Conservation (phyloP, 768 basidiomycete genomes). For the Trametopsis cervina region DNA sequence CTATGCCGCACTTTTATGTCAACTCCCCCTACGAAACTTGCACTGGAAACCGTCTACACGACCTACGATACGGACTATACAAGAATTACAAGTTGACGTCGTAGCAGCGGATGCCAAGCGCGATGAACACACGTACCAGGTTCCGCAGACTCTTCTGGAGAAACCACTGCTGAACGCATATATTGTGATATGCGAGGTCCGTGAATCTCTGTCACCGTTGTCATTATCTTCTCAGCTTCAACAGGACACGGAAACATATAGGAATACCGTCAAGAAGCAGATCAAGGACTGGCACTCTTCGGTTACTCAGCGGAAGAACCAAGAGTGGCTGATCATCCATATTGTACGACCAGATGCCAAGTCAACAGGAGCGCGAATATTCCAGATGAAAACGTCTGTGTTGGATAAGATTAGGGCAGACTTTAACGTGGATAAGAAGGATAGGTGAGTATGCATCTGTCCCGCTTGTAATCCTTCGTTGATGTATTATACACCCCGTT, state of each 20-base stretch:
- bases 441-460: conserved; percentile 47
- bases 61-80: conserved; percentile 76
- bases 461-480: conserved; percentile 6
- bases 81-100: conserved; percentile 76
- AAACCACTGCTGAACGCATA: conserved; percentile 84
- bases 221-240: conserved; percentile 9
- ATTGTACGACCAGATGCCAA: conserved; percentile 70
- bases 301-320: conserved; percentile 63
- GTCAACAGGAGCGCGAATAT: conserved; percentile 56
- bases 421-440: conserved; percentile 84
- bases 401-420: conserved; percentile 88
- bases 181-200: conserved; percentile 84
- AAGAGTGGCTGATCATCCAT: conserved; percentile 92
- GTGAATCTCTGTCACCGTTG: conserved; percentile 17
- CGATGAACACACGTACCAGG: conserved; percentile 70
- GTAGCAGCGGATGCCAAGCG: conserved; percentile 59
- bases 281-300: conserved; percentile 87
- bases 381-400: conserved; percentile 78
- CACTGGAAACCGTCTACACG: conserved; percentile 84
- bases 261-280: conserved; percentile 68
- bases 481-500: conserved; percentile 1
- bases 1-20: conserved; percentile 53
- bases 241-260: conserved; percentile 72
- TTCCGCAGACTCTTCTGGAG: conserved; percentile 74
- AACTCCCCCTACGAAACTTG: conserved; percentile 80